Conservation (phyloP, 352 stramenopile species). For the Plasmopara muralis region DNA sequence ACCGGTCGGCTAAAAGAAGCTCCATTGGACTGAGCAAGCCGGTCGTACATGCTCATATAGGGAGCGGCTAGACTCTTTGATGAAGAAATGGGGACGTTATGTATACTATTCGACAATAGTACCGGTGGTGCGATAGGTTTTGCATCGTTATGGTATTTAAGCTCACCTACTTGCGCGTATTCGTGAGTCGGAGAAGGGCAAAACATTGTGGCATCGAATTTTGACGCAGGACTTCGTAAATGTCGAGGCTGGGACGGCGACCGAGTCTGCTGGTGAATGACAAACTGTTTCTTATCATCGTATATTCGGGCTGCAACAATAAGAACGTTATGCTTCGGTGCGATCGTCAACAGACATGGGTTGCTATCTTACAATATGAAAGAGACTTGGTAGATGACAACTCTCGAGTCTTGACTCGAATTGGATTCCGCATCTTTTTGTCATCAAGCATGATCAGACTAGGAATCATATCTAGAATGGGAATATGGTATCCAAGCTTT, state of each 20-base stretch:
- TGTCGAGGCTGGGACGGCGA: conserved; percentile 30
- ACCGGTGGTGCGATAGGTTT: conserved; percentile 5
- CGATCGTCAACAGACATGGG: background rate
- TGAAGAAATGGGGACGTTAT: conserved; percentile 12
- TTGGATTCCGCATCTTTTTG: conserved; percentile 54
- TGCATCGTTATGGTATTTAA: conserved; percentile 8
- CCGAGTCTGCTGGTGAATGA: conserved; percentile 45
- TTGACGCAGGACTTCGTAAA: conserved; percentile 29
- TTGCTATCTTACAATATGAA: conserved; percentile 55
- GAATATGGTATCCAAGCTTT: conserved; percentile 54
- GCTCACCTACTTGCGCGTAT: conserved; percentile 18
- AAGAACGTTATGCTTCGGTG: background rate
- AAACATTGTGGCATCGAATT: conserved; percentile 57
- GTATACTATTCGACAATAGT: conserved; percentile 8
- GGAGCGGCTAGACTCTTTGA: conserved; percentile 15
- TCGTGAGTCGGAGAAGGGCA: conserved; percentile 38
- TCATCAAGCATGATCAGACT: conserved; percentile 68
- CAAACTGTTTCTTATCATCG: conserved; percentile 73
- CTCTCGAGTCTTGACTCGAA: conserved; percentile 39
- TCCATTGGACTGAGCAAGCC: conserved; percentile 45
- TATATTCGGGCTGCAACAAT: conserved; percentile 52
- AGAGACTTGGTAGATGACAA: conserved; percentile 40
- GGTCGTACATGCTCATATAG: conserved; percentile 69
- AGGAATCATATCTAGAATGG: conserved; percentile 67
- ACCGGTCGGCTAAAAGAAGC: conserved; percentile 25